Evolutionary conservation across 192 early-diverging fungal genomes (phyloP), one percentile per base, ranked within the genome.

Genomic region (Cetraspora pellucida): DNA sequence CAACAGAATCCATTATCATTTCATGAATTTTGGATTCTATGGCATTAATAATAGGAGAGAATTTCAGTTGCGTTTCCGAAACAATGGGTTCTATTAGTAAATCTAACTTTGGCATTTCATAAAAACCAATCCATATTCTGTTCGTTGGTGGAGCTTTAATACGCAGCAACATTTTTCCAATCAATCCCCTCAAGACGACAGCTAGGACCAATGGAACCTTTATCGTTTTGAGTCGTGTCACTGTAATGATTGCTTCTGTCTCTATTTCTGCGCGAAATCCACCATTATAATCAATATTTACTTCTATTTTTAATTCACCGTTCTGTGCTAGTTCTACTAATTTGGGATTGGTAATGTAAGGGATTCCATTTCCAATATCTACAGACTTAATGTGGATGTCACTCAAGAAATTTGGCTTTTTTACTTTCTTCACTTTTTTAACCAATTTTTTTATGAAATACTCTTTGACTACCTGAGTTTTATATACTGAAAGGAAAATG

Each of bases 121-220:
- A 89, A 77, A 97, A 94, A 3, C 93, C 96, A 65, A 95, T 81
- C 96, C 96, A 98, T 46, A 96, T 85, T 10, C 96, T 87, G 72
- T 96, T 96, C 6, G 93, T 90, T 17, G 92, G 91, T 9, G 92
- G 91, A 3, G 91, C 87, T 78, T 94, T 94, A 75, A 96, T 89
- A 45, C 90, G 89, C 63, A 98, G 65, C 3, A 93, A 85, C 77
- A 96, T 80, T 77, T 90, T 93, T 3, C 95, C 96, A 8, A 89
- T 81, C 71, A 96, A 82, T 23, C 87, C 82, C 66, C 91, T 88
- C 50, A 98, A 81, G 3, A 91, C 88, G 7, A 96, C 89, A 0
- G 90, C 89, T 11, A 98, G 88, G 0, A 93, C 91, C 25, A 98
- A 82, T 17, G 93, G 91, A 59, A 96, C 86, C 9, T 91, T 89